Conservation (phyloP, 2,329 filamentous ascomycete genomes). For the Botrytis fragariae region DNA sequence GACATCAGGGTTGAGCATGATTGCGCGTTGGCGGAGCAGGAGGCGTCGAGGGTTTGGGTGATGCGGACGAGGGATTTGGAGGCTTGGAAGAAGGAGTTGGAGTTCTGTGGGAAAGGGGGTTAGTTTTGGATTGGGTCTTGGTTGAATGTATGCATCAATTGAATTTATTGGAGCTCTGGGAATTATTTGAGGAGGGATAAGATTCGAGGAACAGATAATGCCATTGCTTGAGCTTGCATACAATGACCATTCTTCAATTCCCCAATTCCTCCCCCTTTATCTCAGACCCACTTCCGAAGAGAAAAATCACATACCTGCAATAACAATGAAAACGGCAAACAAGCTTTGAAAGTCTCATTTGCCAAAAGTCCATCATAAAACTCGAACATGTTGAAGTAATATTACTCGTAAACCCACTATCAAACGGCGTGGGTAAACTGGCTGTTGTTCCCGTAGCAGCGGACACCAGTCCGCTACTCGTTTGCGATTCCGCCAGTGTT, state of each 20-base stretch:
- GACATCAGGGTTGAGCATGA: constrained; percentile 66
- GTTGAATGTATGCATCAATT: neutral
- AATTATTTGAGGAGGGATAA: neutral
- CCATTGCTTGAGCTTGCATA: neutral
- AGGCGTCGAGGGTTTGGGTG: constrained; percentile 73
- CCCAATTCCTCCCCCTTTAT: neutral
- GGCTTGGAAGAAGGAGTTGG: constrained; percentile 78
- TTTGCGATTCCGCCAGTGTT: constrained; percentile 21
- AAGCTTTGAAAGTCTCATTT: constrained; percentile 45
- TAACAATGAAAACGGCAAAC: constrained; percentile 81
- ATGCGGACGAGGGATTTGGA: constrained; percentile 68
- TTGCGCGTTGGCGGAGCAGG: constrained; percentile 66
- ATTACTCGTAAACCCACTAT: constrained; percentile 61
- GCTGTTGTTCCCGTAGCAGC: constrained; percentile 32
- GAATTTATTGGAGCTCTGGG: neutral
- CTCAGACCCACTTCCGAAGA: neutral
- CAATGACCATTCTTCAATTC: neutral
- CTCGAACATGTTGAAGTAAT: constrained; percentile 47
- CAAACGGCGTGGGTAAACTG: constrained; percentile 63
- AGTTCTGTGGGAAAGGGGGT: constrained; percentile 56
- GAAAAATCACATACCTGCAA: constrained; percentile 56
- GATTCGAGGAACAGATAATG: neutral
- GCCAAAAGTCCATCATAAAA: constrained; percentile 36
- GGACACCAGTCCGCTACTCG: constrained; percentile 27
- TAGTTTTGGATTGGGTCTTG: constrained; percentile 50